A percentile compares a stretch with the other conserved stretches of the same genome.
phyloP scores from a whole-genome alignment of 2,329 filamentous ascomycete species.

The Tolypocladium endophyticum region DNA sequence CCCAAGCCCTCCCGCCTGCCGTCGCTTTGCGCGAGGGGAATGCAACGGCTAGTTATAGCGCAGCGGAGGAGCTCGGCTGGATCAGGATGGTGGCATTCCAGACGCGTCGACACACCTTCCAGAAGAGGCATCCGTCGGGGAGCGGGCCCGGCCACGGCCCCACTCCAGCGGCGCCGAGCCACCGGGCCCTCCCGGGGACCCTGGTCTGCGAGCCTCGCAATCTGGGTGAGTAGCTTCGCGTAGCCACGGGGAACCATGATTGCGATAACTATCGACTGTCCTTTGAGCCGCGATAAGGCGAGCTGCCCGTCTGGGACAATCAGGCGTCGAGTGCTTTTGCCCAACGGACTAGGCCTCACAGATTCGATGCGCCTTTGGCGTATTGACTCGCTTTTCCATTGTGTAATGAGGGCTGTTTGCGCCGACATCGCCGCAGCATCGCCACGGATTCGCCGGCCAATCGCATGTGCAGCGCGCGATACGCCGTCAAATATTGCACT shows the following conservation, averaged over 20 bases:
- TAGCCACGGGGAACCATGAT: background rate
- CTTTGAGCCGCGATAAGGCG: background rate
- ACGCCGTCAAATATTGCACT: too few relatives aligned
- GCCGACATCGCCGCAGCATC: too few relatives aligned
- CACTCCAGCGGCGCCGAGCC: background rate
- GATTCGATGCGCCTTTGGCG: background rate
- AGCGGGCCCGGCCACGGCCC: background rate
- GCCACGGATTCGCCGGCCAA: background rate
- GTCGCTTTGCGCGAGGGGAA: background rate
- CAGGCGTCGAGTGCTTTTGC: background rate
- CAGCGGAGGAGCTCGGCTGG: background rate
- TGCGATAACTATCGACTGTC: background rate
- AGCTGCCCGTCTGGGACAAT: background rate
- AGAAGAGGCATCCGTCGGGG: background rate
- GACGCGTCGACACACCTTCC: background rate
- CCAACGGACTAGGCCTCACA: too few relatives aligned
- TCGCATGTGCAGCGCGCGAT: background rate
- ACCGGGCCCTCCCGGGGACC: background rate
- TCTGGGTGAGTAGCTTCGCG: background rate
- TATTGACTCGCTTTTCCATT: background rate
- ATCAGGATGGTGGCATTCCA: background rate
- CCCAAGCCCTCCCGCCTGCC: background rate
- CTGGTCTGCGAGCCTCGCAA: background rate
- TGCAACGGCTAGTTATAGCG: background rate
- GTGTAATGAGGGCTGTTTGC: background rate